Evolutionary conservation across 179 eudicot genomes (phyloP), one percentile per base, ranked within the genome.

Genomic region (Corrigiola litoralis): DNA sequence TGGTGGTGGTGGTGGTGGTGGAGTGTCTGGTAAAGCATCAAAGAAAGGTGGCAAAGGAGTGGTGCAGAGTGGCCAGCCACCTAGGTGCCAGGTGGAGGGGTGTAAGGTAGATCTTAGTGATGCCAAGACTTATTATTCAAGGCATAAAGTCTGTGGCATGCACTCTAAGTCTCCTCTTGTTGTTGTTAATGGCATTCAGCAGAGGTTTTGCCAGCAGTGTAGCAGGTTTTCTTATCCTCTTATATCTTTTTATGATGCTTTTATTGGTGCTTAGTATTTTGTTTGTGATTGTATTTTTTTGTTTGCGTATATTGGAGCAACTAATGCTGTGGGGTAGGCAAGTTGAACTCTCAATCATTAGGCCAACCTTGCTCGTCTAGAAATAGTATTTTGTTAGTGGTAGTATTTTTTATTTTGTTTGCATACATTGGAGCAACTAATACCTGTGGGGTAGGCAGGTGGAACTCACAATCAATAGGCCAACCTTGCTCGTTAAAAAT

Each of bases 181-280:
- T 20, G 61, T 81, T 75, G 98, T 92, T 79, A 68, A 53, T 51
- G 98, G 96, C 5, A 58, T 87, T 77, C 74, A 85, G 56, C 95
- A 92, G 71, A 75, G 98, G 59, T 92, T 92, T 77, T 92, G 98
- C 78, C 98, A 92, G 80, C 98, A 92, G 86, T 92, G 98, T 57
- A 92, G 98, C 89, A 84, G 97, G 97, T 89, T 54, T 24, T 2
- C 36, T 17, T 27, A n/a, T 24, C 40, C 2, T 31, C 37, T 21
- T 20, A 6, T 8, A 1, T 18, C 12, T 29, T 12, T n/a, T 23
- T 17, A 53, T 47, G 12, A 37, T 12, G 1, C 3, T 38, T 31
- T 64, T 34, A 36, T 51, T 65, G 28, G 33, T 21, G 20, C 16
- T n/a, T 27, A 34, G 18, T 5, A 5, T 23, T 52, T 14, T 41